phyloP scores from a whole-genome alignment of 495 filamentous ascomycete species.

The Hamigera avellanea region DNA sequence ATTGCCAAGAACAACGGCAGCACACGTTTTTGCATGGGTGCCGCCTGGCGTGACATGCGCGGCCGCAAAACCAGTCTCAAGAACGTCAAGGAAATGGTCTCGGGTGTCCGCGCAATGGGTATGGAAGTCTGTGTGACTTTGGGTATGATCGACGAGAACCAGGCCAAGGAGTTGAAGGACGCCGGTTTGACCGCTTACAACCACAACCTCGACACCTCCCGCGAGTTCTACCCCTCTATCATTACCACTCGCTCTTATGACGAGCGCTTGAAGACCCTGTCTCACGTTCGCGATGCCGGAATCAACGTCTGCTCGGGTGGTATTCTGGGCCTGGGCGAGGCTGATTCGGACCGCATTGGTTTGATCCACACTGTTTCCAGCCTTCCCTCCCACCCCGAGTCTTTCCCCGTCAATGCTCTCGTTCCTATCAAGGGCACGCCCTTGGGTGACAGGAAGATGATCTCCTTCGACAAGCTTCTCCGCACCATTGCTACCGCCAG shows the following conservation, averaged over 20 bases:
- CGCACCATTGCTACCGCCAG: conserved; percentile 71
- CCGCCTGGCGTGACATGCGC: conserved; percentile 85
- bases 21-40: conserved; percentile 86
- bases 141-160: conserved; percentile 70
- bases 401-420: conserved; percentile 74
- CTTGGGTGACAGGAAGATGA: conserved; percentile 55
- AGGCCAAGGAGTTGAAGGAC: conserved; percentile 68
- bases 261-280: conserved; percentile 63
- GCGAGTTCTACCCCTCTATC: conserved; percentile 70
- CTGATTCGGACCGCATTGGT: conserved; percentile 60
- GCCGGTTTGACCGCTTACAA: conserved; percentile 82
- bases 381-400: conserved; percentile 67
- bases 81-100: conserved; percentile 72
- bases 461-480: conserved; percentile 59
- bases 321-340: conserved; percentile 71
- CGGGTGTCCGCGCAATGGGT: conserved; percentile 61
- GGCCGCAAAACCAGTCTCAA: conserved; percentile 67
- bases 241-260: conserved; percentile 78
- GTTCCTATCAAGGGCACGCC: conserved; percentile 82
- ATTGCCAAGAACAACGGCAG: conserved; percentile 69
- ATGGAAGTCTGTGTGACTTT: conserved; percentile 85
- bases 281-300: conserved; percentile 66
- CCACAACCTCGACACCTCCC: conserved; percentile 80
- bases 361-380: conserved; percentile 67
- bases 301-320: conserved; percentile 80